Evolutionary conservation across 2,329 filamentous ascomycete genomes (phyloP).

Genomic region (Fusarium nanum): DNA sequence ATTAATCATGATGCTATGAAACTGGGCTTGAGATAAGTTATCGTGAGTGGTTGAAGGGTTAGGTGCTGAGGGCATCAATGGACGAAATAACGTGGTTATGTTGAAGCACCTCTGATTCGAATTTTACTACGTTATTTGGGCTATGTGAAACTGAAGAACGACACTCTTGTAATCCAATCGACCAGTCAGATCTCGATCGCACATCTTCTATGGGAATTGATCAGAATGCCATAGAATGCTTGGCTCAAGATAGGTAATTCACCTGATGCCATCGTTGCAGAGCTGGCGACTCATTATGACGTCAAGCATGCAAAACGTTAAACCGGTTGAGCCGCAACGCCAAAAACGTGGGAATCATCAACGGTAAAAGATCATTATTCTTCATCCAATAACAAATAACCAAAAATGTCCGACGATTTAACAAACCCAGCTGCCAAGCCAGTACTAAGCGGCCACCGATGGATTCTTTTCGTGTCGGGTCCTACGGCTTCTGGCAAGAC

Average conservation of each 20-base stretch:
- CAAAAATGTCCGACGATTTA: background rate
- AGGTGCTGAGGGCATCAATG: too few relatives aligned
- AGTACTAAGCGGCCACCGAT: conserved; percentile 19
- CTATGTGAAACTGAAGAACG: too few relatives aligned
- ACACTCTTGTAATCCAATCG: too few relatives aligned
- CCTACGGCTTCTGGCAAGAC: conserved; percentile 32
- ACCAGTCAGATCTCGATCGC: background rate
- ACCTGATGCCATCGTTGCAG: background rate
- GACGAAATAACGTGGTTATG: too few relatives aligned
- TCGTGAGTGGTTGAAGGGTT: too few relatives aligned
- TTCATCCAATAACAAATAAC: background rate
- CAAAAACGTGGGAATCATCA: accelerated
- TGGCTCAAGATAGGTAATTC: background rate
- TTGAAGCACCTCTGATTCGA: too few relatives aligned
- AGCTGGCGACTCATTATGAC: conserved; percentile 11
- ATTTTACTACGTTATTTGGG: too few relatives aligned
- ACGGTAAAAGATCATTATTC: accelerated
- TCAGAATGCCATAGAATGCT: background rate
- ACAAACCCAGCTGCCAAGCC: background rate
- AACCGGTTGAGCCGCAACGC: background rate
- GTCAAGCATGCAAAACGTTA: background rate
- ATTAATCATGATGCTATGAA: background rate
- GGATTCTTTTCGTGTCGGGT: conserved; percentile 33
- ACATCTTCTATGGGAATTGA: background rate
- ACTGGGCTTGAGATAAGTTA: background rate